phyloP scores from a whole-genome alignment of 768 basidiomycete genomes.

The Suillus weaverae region DNA sequence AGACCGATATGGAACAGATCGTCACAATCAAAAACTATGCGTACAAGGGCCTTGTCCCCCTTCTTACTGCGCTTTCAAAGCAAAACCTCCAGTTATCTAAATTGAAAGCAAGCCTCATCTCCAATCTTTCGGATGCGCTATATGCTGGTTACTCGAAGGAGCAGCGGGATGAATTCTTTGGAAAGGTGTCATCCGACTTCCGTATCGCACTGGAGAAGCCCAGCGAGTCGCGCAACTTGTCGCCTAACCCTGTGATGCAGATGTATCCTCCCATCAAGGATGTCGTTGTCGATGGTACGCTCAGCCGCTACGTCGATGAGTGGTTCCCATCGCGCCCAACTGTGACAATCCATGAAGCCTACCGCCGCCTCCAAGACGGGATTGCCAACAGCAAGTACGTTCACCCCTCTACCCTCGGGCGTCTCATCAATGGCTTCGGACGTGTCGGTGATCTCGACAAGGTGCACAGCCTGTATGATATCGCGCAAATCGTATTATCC shows the following conservation, averaged over 20 bases:
- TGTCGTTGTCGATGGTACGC: conserved; percentile 25
- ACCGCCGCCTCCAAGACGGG: conserved; percentile 47
- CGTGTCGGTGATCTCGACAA: conserved; percentile 59
- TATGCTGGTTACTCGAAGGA: conserved; percentile 20
- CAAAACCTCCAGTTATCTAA: conserved; percentile 31
- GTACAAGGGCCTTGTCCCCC: conserved; percentile 41
- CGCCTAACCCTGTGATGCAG: conserved; percentile 6
- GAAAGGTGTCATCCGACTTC: conserved; percentile 1
- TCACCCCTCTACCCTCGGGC: conserved; percentile 49
- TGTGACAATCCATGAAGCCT: conserved; percentile 42
- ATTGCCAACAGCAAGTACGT: conserved; percentile 43
- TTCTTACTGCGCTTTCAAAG: conserved; percentile 43
- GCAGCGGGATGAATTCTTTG: conserved; percentile 27
- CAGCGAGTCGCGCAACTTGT: not conserved
- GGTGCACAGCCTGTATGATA: conserved; percentile 63
- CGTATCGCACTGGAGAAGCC: conserved; percentile 4
- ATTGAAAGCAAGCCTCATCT: conserved; percentile 21
- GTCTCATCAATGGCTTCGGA: conserved; percentile 69
- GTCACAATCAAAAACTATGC: conserved; percentile 27
- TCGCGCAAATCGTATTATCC: conserved; percentile 62
- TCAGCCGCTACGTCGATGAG: conserved; percentile 35
- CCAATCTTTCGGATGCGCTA: conserved; percentile 23
- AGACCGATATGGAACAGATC: conserved; percentile 9
- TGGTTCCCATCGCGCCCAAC: conserved; percentile 30
- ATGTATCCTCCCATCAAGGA: conserved; percentile 14